phyloP scores from a whole-genome alignment of 306 rosid species.

The Rubus parviflorus region DNA sequence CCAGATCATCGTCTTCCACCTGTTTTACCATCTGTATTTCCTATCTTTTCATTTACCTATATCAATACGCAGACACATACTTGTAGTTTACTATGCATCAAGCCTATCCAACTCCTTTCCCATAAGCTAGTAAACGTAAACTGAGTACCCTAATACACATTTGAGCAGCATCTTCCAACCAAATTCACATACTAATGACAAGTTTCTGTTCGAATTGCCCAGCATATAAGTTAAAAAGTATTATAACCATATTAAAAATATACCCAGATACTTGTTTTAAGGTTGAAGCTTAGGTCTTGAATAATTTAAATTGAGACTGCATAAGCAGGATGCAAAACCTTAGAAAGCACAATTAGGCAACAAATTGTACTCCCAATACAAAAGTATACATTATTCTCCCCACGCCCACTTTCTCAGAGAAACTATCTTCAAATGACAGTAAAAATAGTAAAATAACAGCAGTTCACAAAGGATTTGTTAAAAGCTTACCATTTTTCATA shows the following conservation, averaged over 20 bases:
- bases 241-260: background rate
- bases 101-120: background rate
- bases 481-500: constrained; percentile 80
- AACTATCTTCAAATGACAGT: constrained; percentile 1
- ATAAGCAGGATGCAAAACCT: constrained; percentile 1
- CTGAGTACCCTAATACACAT: background rate
- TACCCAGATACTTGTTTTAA: background rate
- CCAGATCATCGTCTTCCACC: background rate
- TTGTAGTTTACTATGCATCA: background rate
- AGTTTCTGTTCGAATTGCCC: background rate
- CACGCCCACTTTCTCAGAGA: background rate
- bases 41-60: background rate
- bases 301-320: background rate
- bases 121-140: too few species aligned
- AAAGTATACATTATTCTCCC: background rate
- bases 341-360: background rate
- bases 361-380: background rate
- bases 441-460: constrained; percentile 12
- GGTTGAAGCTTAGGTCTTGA: background rate
- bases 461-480: constrained; percentile 31
- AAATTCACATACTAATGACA: background rate
- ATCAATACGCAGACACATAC: background rate
- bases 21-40: background rate
- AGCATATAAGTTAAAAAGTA: background rate
- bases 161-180: background rate